These are phyloP conservation scores for Bolboschoenus planiculmis DNA, from an alignment of 176 grass and related monocot genomes.

Conservation along the genomic window DNA sequence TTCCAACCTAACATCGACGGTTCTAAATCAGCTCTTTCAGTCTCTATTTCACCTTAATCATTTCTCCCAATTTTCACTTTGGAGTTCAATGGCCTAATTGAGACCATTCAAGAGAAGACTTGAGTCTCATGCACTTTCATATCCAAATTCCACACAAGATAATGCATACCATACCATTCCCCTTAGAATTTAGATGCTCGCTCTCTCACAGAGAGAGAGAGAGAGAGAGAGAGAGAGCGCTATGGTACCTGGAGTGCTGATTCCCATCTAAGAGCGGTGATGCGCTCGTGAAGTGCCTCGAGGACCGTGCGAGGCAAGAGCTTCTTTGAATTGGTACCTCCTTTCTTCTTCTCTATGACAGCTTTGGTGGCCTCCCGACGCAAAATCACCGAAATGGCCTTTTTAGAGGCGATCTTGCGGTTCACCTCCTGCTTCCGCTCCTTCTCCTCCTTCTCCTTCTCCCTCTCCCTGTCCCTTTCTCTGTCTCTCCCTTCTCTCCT, in stretches of 20 bases:
- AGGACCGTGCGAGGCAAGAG: slow-evolving; percentile 84
- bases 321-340: slow-evolving; percentile 53
- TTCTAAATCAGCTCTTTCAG: neutral
- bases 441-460: slow-evolving; percentile 24
- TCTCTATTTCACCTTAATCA: neutral
- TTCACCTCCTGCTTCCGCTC: slow-evolving; percentile 73
- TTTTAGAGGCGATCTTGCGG: slow-evolving; percentile 73
- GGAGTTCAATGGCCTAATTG: neutral
- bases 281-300: slow-evolving; percentile 78
- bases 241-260: slow-evolving; percentile 69
- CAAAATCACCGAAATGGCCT: slow-evolving; percentile 81
- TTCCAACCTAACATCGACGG: neutral
- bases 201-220: neutral
- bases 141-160: neutral
- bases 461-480: neutral
- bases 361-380: slow-evolving; percentile 86
- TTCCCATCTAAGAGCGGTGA: slow-evolving; percentile 70
- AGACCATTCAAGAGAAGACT: neutral
- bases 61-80: neutral
- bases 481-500: neutral
- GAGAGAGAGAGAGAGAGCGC: neutral
- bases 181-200: neutral
- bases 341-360: slow-evolving; percentile 74
- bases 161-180: too few relatives aligned
- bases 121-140: neutral